phyloP scores from a whole-genome alignment of 345 rosid species.

The Populus tremula region DNA sequence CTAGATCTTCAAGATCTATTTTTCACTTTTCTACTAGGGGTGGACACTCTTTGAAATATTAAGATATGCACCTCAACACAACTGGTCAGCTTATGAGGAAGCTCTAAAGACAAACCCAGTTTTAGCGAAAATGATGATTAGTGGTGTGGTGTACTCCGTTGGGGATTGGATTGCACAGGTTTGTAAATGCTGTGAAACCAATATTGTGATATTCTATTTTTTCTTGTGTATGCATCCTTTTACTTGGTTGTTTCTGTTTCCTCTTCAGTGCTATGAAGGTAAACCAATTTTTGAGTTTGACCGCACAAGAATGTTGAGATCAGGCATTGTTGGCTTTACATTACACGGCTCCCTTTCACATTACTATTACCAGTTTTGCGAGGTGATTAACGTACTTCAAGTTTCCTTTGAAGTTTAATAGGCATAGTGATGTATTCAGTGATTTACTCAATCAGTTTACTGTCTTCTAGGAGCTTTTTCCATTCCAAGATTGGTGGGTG shows the following conservation, averaged over 20 bases:
- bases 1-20: constrained; percentile 2
- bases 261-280: constrained; percentile 75
- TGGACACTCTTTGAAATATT: constrained; percentile 89
- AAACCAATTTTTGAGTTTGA: constrained; percentile 85
- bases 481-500: constrained; percentile 94
- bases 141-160: constrained; percentile 85
- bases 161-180: constrained; percentile 99
- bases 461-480: constrained; percentile 60
- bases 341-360: constrained; percentile 93
- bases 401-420: background rate
- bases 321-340: constrained; percentile 90
- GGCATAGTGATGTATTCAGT: background rate
- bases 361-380: constrained; percentile 87
- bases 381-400: constrained; percentile 35
- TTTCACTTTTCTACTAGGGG: constrained; percentile 45
- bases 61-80: constrained; percentile 94
- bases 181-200: constrained; percentile 11
- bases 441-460: background rate
- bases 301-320: constrained; percentile 77
- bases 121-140: constrained; percentile 87
- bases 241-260: background rate
- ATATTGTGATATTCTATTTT: background rate
- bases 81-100: constrained; percentile 95
- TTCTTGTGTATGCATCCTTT: background rate
- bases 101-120: constrained; percentile 78